Evolutionary conservation across 2,329 filamentous ascomycete genomes (phyloP).

Genomic region (Paecilomyces fulvus): DNA sequence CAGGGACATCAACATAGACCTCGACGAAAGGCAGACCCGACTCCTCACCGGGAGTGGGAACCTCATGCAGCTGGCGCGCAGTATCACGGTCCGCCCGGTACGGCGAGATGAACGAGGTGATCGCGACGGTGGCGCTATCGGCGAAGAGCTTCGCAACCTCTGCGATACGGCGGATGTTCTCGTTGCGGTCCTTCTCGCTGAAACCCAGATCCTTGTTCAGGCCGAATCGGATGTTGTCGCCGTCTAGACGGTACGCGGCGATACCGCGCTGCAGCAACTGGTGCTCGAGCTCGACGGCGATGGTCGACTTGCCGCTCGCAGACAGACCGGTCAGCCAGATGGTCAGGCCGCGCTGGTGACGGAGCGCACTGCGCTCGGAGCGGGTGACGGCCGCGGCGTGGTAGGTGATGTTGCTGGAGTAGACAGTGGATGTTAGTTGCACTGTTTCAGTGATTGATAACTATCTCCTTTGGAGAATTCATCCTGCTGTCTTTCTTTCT

Average conservation of each 20-base stretch:
- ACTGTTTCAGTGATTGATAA: neutral
- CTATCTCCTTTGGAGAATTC: neutral
- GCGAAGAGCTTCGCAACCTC: constrained; percentile 97
- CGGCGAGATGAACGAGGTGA: constrained; percentile 95
- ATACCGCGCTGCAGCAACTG: constrained; percentile 76
- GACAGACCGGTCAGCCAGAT: constrained; percentile 98
- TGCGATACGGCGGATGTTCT: constrained; percentile 95
- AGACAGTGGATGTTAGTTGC: neutral
- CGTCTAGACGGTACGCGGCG: constrained; percentile 85
- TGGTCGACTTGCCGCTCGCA: constrained; percentile 93
- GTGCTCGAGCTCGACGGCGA: constrained; percentile 93
- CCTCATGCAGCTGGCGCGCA: constrained; percentile 70
- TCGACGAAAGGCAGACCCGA: constrained; percentile 77
- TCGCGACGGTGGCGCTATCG: constrained; percentile 74
- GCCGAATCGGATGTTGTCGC: constrained; percentile 96
- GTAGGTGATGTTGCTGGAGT: constrained; percentile 38
- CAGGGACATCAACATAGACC: constrained; percentile 83
- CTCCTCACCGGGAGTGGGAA: constrained; percentile 49
- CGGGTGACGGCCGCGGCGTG: constrained; percentile 36
- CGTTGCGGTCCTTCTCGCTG: constrained; percentile 82
- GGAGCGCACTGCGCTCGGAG: constrained; percentile 37
- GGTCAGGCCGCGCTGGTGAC: constrained; percentile 82
- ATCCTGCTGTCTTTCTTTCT: neutral
- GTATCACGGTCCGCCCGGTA: constrained; percentile 79
- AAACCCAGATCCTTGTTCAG: constrained; percentile 97